Conservation (phyloP, 345 rosid genomes). For the Syzygium grande region DNA sequence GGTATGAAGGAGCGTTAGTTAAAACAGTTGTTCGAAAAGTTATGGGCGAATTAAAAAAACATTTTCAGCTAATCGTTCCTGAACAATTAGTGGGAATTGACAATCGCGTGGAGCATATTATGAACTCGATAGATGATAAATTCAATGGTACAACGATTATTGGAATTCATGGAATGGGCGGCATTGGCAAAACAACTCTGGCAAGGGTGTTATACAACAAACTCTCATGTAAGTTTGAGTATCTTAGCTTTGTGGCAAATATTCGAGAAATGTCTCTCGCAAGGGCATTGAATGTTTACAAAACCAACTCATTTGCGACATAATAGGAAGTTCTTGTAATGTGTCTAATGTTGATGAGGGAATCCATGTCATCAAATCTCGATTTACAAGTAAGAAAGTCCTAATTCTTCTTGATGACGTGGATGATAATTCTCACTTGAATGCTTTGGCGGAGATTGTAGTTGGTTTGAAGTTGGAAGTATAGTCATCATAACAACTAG, state of each 20-base stretch:
- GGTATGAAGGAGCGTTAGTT: neutral
- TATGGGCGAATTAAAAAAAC: neutral
- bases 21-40: neutral
- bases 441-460: no score
- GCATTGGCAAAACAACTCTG: neutral
- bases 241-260: neutral
- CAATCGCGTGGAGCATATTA: neutral
- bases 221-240: neutral
- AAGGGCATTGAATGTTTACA: neutral
- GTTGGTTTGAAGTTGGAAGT: no score
- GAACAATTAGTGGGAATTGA: neutral
- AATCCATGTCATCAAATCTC: no score
- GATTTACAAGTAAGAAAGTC: no score
- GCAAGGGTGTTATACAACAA: neutral
- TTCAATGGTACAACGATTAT: fast-evolving
- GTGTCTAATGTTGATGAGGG: neutral
- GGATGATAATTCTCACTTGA: no score
- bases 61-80: neutral
- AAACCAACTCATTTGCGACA: neutral
- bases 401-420: no score
- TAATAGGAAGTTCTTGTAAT: neutral
- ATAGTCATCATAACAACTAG: no score
- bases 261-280: neutral
- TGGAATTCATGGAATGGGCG: neutral
- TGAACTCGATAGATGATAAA: neutral